Conservation (phyloP, 2,329 filamentous ascomycete species). For the Arthroderma sp. region DNA sequence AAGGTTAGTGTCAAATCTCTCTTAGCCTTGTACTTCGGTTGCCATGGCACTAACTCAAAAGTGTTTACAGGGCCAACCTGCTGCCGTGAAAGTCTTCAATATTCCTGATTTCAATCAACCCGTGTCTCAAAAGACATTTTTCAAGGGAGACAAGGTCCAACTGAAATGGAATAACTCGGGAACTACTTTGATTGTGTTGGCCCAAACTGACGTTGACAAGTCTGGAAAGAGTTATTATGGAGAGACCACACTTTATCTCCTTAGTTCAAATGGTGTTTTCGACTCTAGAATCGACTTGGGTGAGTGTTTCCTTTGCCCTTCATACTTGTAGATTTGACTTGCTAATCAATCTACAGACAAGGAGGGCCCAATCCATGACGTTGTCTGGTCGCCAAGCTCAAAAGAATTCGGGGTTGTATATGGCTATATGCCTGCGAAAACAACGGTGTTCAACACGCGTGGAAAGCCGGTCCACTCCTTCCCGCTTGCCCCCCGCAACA, state of each 20-base stretch:
- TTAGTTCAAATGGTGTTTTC: conserved; percentile 81
- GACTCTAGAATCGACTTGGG: conserved; percentile 76
- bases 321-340: background rate
- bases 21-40: background rate
- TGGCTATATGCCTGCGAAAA: conserved; percentile 98
- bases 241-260: conserved; percentile 90
- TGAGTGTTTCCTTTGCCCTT: conserved; percentile 20
- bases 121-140: conserved; percentile 96
- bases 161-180: conserved; percentile 94
- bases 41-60: conserved; percentile 9
- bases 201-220: conserved; percentile 95
- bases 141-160: conserved; percentile 98
- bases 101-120: conserved; percentile 72
- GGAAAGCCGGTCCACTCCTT: conserved; percentile 75
- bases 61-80: conserved; percentile 65
- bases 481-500: conserved; percentile 78
- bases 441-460: conserved; percentile 89
- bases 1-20: conserved; percentile 48
- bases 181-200: conserved; percentile 82
- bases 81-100: conserved; percentile 85
- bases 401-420: conserved; percentile 97
- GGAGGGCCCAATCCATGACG: conserved; percentile 94
- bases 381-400: conserved; percentile 95
- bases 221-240: conserved; percentile 99
- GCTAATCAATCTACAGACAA: conserved; percentile 48